phyloP scores from a whole-genome alignment of 768 basidiomycete genomes.

The Steccherinum ochraceum region DNA sequence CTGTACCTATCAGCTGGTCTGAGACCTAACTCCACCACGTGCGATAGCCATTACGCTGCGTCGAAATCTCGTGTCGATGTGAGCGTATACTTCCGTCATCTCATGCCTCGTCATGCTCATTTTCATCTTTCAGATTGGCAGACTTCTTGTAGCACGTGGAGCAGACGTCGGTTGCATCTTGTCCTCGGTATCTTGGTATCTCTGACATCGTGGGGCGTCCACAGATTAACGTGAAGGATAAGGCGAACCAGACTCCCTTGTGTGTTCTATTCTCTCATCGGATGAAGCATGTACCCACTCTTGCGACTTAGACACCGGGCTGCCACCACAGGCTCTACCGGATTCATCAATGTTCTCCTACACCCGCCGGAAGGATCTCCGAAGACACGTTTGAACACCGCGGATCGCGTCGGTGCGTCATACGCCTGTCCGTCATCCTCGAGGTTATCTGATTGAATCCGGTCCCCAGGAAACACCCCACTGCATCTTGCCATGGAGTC shows the following conservation, averaged over 20 bases:
- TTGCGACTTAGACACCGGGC: conserved; percentile 90
- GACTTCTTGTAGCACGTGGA: conserved; percentile 75
- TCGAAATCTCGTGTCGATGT: conserved; percentile 88
- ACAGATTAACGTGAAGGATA: conserved; percentile 92
- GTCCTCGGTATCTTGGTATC: conserved; percentile 21
- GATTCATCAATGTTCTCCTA: conserved; percentile 83
- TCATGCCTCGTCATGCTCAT: not conserved
- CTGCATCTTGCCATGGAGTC: conserved; percentile 97
- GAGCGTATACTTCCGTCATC: conserved; percentile 7
- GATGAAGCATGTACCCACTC: conserved; percentile 2
- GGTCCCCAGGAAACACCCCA: conserved; percentile 89
- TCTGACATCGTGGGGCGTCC: conserved; percentile 16
- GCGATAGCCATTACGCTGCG: conserved; percentile 80
- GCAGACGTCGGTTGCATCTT: conserved; percentile 68
- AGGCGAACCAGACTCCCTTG: conserved; percentile 89
- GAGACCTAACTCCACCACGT: not conserved
- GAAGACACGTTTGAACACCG: conserved; percentile 83
- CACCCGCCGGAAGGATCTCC: conserved; percentile 68
- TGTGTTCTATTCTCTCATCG: conserved; percentile 30
- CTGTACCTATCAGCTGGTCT: not conserved
- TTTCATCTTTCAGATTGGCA: conserved; percentile 64
- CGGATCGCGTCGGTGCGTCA: conserved; percentile 62
- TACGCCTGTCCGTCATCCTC: not conserved
- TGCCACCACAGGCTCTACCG: conserved; percentile 89
- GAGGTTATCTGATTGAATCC: conserved; percentile 10